Evolutionary conservation across 352 stramenopile genomes (phyloP), one percentile per base, ranked within the genome.

Genomic region (Phytopythium helicoides): DNA sequence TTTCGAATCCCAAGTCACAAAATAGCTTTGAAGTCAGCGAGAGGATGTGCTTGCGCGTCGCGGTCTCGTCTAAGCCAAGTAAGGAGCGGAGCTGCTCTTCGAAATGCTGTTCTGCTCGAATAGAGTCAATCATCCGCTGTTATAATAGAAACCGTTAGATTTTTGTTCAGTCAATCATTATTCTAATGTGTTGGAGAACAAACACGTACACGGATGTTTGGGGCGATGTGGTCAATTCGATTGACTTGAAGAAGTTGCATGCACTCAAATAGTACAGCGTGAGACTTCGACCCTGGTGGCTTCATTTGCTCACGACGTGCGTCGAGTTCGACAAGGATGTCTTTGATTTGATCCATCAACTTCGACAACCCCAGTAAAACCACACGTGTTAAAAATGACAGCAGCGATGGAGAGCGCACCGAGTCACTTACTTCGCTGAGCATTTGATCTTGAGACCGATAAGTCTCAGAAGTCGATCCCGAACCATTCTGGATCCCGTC

Each of bases 291-390:
- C 10, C 69, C 64, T 16, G 73, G 73, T 10, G 73, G 70, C 39
- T 67, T 71, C 64, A 79, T 78, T 39, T 84, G 70, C 11, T 84
- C 60, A 36, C 73, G 64, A 0, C 64, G 57, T 19, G 65, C 69
- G 25, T 78, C 60, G 12, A 81, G 50, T 56, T 81, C 73, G n/a
- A 75, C 62, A n/a, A 79, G 53, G 0, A 74, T 35, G 48, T 79
- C 73, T 12, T 64, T 49, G 2, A 76, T 51, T 47, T 63, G 57
- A 34, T 47, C 33, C n/a, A 72, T 35, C 21, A 84, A 57, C 73
- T 84, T 1, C n/a, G n/a, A n/a, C n/a, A n/a, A n/a, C n/a, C n/a
- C n/a, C n/a, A n/a, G n/a, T n/a, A n/a, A n/a, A n/a, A n/a, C n/a
- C n/a, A n/a, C n/a, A n/a, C n/a, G n/a, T n/a, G n/a, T n/a, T n/a